Conservation (phyloP, 495 filamentous ascomycete species). For the Penicillium riverlandense region DNA sequence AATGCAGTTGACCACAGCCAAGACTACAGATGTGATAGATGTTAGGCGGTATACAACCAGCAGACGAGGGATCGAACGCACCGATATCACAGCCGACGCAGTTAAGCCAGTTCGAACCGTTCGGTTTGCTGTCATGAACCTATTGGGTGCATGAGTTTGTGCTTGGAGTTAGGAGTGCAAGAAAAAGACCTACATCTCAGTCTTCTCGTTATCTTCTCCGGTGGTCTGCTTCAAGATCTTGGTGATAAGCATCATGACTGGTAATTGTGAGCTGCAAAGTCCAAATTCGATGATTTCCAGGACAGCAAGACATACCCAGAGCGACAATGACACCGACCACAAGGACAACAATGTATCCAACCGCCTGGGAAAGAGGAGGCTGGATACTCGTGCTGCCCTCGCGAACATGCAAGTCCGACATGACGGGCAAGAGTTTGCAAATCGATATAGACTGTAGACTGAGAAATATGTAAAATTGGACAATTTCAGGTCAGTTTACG, state of each 20-base stretch:
- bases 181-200: conserved; percentile 23
- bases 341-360: conserved; percentile 31
- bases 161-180: too few relatives aligned
- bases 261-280: not conserved
- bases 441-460: not conserved
- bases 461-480: not conserved
- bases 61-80: conserved; percentile 4
- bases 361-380: conserved; percentile 29
- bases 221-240: conserved; percentile 27
- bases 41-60: not conserved
- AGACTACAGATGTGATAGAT: conserved; percentile 7
- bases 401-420: conserved; percentile 12
- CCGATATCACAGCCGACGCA: conserved; percentile 32
- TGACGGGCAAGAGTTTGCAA: not conserved
- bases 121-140: conserved; percentile 37
- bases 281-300: too few relatives aligned
- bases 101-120: conserved; percentile 30
- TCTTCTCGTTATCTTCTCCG: conserved; percentile 34
- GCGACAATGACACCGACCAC: conserved; percentile 25
- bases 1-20: conserved; percentile 31
- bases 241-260: conserved; percentile 31
- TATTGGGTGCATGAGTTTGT: conserved; percentile 3
- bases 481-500: not conserved
- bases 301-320: conserved; percentile 8
- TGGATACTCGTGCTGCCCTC: conserved; percentile 14